These are phyloP conservation scores for Claviceps purpurea DNA, from an alignment of 2,329 filamentous ascomycete species.

Conservation along the genomic window DNA sequence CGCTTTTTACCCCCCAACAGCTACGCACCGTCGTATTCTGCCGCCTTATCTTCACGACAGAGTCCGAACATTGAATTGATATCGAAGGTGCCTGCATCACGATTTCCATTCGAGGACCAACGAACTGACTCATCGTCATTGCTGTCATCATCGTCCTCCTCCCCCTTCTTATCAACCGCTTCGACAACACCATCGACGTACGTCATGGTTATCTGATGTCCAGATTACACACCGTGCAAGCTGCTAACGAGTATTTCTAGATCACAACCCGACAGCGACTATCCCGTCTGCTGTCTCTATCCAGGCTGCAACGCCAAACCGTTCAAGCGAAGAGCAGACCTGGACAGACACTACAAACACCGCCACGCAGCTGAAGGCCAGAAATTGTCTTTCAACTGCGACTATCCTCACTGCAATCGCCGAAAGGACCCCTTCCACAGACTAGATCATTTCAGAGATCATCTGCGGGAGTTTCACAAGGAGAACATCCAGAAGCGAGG, in stretches of 20 bases:
- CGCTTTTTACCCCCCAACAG: conserved; percentile 1
- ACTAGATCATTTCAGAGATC: conserved; percentile 43
- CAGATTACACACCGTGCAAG: not conserved
- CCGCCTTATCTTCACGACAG: conserved; percentile 6
- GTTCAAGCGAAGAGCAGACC: conserved; percentile 41
- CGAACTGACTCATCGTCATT: conserved; percentile 3
- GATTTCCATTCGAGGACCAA: conserved; percentile 6
- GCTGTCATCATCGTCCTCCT: not conserved
- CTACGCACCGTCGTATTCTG: conserved; percentile 4
- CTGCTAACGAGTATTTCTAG: not conserved
- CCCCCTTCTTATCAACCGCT: not conserved
- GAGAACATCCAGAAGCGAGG: conserved; percentile 40
- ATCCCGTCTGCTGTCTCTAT: conserved; percentile 24
- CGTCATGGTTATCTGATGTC: not conserved
- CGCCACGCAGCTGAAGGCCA: conserved; percentile 29
- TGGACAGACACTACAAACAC: conserved; percentile 38
- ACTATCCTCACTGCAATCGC: conserved; percentile 36
- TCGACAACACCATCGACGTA: not conserved
- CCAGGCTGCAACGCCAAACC: conserved; percentile 29
- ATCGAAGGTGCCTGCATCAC: conserved; percentile 7
- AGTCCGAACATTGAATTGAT: conserved; percentile 10
- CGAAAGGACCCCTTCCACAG: conserved; percentile 34
- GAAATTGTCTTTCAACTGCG: conserved; percentile 34
- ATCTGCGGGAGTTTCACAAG: conserved; percentile 40
- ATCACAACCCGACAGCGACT: conserved; percentile 15